These are phyloP conservation scores for Monosporascus sp. DNA, from an alignment of 2,329 filamentous ascomycete genomes.

Conservation along the genomic window DNA sequence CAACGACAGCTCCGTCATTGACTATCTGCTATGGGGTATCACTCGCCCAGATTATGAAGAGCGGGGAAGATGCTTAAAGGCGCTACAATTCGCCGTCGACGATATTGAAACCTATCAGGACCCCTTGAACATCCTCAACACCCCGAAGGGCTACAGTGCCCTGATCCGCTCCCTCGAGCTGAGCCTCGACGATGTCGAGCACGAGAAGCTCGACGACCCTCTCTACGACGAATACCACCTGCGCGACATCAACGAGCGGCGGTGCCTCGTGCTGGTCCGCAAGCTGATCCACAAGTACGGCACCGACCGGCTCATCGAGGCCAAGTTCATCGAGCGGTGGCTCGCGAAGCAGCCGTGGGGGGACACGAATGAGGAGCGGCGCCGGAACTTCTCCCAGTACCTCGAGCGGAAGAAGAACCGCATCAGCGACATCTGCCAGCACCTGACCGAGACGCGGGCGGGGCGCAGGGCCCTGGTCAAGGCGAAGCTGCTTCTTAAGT, in stretches of 20 bases:
- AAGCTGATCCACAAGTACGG: slow-evolving; percentile 57
- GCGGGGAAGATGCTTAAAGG: slow-evolving; percentile 50
- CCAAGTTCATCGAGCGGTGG: slow-evolving; percentile 67
- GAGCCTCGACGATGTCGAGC: slow-evolving; percentile 43
- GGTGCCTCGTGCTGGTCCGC: slow-evolving; percentile 51
- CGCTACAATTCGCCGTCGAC: slow-evolving; percentile 50
- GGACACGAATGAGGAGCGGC: slow-evolving; percentile 41
- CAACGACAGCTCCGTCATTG: slow-evolving; percentile 49
- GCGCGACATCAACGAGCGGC: slow-evolving; percentile 55
- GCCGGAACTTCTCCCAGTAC: slow-evolving; percentile 48
- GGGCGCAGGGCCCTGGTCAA: slow-evolving; percentile 48
- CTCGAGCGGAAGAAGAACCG: slow-evolving; percentile 44
- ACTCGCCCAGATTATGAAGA: slow-evolving; percentile 53
- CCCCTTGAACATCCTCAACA: slow-evolving; percentile 43
- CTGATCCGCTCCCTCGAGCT: slow-evolving; percentile 57
- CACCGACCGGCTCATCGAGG: slow-evolving; percentile 51
- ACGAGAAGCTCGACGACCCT: slow-evolving; percentile 46
- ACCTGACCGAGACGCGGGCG: slow-evolving; percentile 40
- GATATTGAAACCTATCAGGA: slow-evolving; percentile 27
- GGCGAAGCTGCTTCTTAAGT: slow-evolving; percentile 40
- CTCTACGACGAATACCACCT: slow-evolving; percentile 59
- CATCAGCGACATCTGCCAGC: slow-evolving; percentile 47
- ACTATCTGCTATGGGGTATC: slow-evolving; percentile 51
- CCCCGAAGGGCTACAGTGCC: slow-evolving; percentile 46
- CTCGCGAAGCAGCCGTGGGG: slow-evolving; percentile 70